Evolutionary conservation across 2,329 filamentous ascomycete genomes (phyloP), one percentile per base, ranked within the genome.

Genomic region (Fusarium poae): DNA sequence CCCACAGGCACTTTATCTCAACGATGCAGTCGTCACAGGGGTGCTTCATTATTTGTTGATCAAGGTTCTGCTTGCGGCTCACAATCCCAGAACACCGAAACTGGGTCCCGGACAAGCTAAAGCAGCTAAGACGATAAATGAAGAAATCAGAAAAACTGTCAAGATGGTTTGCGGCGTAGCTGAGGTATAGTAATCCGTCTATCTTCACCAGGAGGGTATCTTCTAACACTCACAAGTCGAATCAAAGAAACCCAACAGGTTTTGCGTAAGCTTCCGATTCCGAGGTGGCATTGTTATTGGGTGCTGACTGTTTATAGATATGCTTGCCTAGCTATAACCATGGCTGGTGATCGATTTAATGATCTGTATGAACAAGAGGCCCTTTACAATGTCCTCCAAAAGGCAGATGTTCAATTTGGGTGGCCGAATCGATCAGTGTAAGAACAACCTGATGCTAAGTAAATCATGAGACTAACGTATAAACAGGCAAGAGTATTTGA

Each of bases 301-400:
- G 9, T 1, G 11, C 50, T 73, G 25, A 73, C 13, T 3, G 9
- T 11, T 49, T 18, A 4, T 12, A 76, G 75, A 49, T 75, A 76
- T 16, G 75, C 70, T 4, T 75, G 68, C 21, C 63, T 77, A 1
- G 73, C 75, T 7, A 75, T 77, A 2, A 71, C 74, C 1, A 75
- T 76, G 74, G 75, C 73, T 4, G 81, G 81, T 9, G 81, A 82
- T 56, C 75, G 79, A 23, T 82, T 82, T 51, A 74, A 72, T 4
- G 74, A 77, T 9, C 66, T 71, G 8, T 67, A 65, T 15, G 80
- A 82, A 54, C 81, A 82, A 44, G 74, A 80, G 45, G 79, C 78
- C 11, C 62, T 82, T 10, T 71, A 80, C 9, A 69, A 74, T 5
- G 71, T 82, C 9, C 67, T 82, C 32, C 61, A 72, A 13, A 77